A percentile compares a stretch with the other conserved stretches of the same genome.
Conservation (phyloP, 2,329 filamentous ascomycete genomes). For the Apiospora pterosperma region DNA sequence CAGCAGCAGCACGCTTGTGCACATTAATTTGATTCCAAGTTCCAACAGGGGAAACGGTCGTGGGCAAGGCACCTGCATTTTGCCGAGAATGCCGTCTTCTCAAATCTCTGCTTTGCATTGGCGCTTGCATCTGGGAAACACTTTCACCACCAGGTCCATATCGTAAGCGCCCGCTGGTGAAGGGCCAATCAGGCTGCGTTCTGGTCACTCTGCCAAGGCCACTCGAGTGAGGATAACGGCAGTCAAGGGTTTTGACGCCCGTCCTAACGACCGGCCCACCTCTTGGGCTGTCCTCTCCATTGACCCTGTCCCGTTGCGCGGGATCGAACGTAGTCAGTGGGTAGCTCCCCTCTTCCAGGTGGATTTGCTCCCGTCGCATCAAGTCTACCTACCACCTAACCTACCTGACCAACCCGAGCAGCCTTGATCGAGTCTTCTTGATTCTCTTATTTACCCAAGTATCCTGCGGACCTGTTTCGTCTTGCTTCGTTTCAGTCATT, state of each 20-base stretch:
- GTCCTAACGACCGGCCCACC: background rate
- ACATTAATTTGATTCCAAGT: background rate
- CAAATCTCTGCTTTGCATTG: slow-evolving; percentile 3
- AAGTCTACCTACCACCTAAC: too few species aligned
- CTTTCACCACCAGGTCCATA: background rate
- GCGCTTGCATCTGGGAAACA: background rate
- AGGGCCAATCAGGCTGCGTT: background rate
- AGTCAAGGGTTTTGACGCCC: background rate
- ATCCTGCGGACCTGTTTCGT: background rate
- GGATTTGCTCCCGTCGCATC: background rate
- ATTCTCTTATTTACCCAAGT: background rate
- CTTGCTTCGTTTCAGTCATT: background rate
- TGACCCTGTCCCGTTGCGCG: background rate
- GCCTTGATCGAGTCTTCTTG: background rate
- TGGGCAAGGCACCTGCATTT: background rate
- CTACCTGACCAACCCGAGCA: background rate
- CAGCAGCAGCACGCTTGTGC: background rate
- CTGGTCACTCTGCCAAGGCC: background rate
- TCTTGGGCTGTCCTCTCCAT: background rate
- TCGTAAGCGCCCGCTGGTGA: background rate
- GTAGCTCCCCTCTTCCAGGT: background rate
- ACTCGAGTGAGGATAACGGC: background rate
- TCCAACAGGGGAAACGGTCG: background rate
- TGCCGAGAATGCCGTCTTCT: slow-evolving; percentile 2
- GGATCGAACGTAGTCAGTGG: background rate